Conservation (phyloP, 1,284 basidiomycete species). For the Mycena sp. region DNA sequence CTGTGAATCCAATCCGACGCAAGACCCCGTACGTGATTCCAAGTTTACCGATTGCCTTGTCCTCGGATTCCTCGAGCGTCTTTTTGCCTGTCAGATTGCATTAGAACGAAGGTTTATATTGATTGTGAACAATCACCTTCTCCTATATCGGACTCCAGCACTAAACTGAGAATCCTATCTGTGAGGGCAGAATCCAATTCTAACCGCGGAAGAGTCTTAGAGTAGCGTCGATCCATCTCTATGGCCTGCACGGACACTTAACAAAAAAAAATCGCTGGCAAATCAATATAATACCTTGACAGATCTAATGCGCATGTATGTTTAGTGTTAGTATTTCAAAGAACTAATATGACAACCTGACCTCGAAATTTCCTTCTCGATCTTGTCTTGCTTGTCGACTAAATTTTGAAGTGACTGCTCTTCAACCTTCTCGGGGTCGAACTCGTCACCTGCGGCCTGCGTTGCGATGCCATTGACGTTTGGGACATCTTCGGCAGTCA, state of each 20-base stretch:
- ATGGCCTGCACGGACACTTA: slow-evolving; percentile 63
- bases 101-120: not conserved
- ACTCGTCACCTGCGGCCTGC: slow-evolving; percentile 37
- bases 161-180: slow-evolving; percentile 68
- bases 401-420: slow-evolving; percentile 69
- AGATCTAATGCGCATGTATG: slow-evolving; percentile 42
- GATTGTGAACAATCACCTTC: slow-evolving; percentile 45
- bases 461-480: slow-evolving; percentile 25
- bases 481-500: slow-evolving; percentile 12
- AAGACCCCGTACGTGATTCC: slow-evolving; percentile 87
- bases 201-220: slow-evolving; percentile 72
- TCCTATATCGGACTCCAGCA: slow-evolving; percentile 43
- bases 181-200: slow-evolving; percentile 70
- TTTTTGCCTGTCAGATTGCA: slow-evolving; percentile 43
- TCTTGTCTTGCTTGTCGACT: slow-evolving; percentile 89
- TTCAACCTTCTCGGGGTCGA: slow-evolving; percentile 54
- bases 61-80: slow-evolving; percentile 62
- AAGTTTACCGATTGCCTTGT: slow-evolving; percentile 78
- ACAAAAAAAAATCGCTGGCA: not conserved
- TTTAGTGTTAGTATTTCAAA: slow-evolving; percentile 3
- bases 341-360: slow-evolving; percentile 44
- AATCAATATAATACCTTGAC: slow-evolving; percentile 49
- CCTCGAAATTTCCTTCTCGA: slow-evolving; percentile 88
- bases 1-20: slow-evolving; percentile 84
- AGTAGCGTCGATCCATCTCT: slow-evolving; percentile 84